phyloP scores from a whole-genome alignment of 495 filamentous ascomycete genomes.

The Aspergillus biplanus region DNA sequence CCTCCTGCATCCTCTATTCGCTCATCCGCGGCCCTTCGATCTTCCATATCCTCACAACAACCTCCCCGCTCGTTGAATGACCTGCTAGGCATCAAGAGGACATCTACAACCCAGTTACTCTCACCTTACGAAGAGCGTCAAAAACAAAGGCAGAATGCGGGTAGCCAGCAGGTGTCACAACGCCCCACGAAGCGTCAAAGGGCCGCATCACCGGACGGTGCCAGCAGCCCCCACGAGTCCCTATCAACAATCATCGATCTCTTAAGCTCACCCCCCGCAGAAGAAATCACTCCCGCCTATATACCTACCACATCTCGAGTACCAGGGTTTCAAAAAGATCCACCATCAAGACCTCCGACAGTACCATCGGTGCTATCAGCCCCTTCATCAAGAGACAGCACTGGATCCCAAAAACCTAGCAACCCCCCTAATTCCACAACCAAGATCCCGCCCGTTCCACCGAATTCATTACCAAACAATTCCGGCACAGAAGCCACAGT shows the following conservation, averaged over 20 bases:
- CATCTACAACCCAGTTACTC: constrained; percentile 46
- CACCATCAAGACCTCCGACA: background rate
- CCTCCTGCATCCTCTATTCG: constrained; percentile 22
- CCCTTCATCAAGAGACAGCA: background rate
- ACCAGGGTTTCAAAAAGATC: background rate
- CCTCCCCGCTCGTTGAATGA: constrained; percentile 58
- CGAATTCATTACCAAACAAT: background rate
- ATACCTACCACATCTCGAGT: background rate
- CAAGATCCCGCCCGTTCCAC: background rate
- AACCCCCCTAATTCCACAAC: background rate
- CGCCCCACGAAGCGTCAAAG: constrained; percentile 55
- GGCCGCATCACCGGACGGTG: constrained; percentile 19
- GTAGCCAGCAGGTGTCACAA: constrained; percentile 30
- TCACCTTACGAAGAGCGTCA: constrained; percentile 56
- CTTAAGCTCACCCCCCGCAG: constrained; percentile 6
- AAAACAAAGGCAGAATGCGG: constrained; percentile 10
- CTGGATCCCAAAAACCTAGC: background rate
- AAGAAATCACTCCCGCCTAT: background rate
- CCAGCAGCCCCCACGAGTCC: constrained; percentile 4
- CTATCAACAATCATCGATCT: constrained; percentile 11
- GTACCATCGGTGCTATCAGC: background rate
- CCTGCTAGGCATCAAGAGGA: constrained; percentile 58
- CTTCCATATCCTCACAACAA: constrained; percentile 36
- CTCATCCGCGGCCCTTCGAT: constrained; percentile 28
- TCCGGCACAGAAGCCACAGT: constrained; percentile 11